A percentile compares a stretch with the other conserved stretches of the same genome.
phyloP scores from a whole-genome alignment of 2,329 filamentous ascomycete genomes.

The Sporothrix euskadiensis region DNA sequence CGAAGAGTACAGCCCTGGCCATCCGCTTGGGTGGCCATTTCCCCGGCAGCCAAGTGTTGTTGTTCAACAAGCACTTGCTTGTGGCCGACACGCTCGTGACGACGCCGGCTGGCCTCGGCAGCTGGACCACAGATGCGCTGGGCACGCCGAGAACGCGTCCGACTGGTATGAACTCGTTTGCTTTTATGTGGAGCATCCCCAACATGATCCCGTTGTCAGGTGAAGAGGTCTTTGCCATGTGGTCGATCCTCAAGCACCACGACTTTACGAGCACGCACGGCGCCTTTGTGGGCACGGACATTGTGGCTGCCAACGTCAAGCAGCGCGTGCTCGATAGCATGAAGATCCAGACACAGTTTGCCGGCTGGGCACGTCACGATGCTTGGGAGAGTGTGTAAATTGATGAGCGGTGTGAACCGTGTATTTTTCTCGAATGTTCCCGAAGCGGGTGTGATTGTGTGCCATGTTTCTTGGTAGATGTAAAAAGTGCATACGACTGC shows the following conservation, averaged over 20 bases:
- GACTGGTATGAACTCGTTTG: slow-evolving; percentile 54
- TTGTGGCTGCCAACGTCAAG: slow-evolving; percentile 60
- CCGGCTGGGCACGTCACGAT: slow-evolving; percentile 48
- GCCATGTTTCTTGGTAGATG: background rate
- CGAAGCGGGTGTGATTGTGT: background rate
- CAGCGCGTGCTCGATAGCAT: slow-evolving; percentile 70
- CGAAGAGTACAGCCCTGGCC: slow-evolving; percentile 36
- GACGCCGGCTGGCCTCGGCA: slow-evolving; percentile 58
- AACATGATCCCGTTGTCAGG: slow-evolving; percentile 72
- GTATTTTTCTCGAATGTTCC: background rate
- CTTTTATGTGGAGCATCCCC: slow-evolving; percentile 76
- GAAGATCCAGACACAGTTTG: slow-evolving; percentile 65
- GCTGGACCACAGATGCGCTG: slow-evolving; percentile 49
- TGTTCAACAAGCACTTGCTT: slow-evolving; percentile 63
- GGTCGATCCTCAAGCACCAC: slow-evolving; percentile 62
- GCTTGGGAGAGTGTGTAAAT: slow-evolving; percentile 27
- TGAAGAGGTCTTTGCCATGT: slow-evolving; percentile 65
- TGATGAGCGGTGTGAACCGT: background rate
- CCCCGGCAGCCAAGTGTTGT: slow-evolving; percentile 68
- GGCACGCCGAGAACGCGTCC: slow-evolving; percentile 44
- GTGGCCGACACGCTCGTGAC: slow-evolving; percentile 77
- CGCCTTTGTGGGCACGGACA: slow-evolving; percentile 64
- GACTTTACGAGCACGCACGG: slow-evolving; percentile 68
- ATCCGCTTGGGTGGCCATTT: slow-evolving; percentile 80
- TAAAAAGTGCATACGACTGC: background rate